Evolutionary conservation across 2,329 filamentous ascomycete genomes (phyloP), one percentile per base, ranked within the genome.

Genomic region (Corynespora cassiicola): DNA sequence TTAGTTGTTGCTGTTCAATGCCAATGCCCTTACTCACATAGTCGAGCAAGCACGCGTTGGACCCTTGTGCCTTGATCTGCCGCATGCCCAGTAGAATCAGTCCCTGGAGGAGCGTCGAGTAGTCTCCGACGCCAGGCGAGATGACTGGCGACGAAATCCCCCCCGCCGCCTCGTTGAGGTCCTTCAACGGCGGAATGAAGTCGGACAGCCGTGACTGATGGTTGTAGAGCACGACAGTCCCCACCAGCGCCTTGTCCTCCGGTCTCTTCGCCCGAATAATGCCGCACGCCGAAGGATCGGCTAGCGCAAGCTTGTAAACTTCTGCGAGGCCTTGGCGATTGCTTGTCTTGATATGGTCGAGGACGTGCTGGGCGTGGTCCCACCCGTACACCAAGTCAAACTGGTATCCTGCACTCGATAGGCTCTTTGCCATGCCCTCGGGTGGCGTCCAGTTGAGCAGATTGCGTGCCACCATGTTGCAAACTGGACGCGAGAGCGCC

Each of bases 321-420:
- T 91, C 88, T 23, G 86, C 76, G 0, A 92, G 80, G 26, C 90
- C 89, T 38, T 88, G 85, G n/a, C 84, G 81, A 25, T 87, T 84
- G 66, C 86, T 84, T 1, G 82, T 80, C 36, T 82, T 84, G 46
- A 94, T 85, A 55, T 92, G 88, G 50, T 82, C 80, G 14, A 95
- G 76, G 21, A 95, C 86, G 3, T 79, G 77, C 8, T 87, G 85
- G 7, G 84, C 81, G 52, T 90, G 89, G 37, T 90, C 87, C 66
- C 85, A 79, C 7, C 88, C 89, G 55, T 90, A 85, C 12, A 95
- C 87, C 24, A 95, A 77, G 55, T 95, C 90, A 57, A 95, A 95
- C 55, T 84, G 84, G 37, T 90, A 82, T 21, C 84, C 86, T 1
- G 86, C 84, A 29, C 81, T 80, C 52, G 88, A 82, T 18, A 95